These are phyloP conservation scores for Tephrocybe sp. DNA, from an alignment of 768 basidiomycete genomes.

Conservation along the genomic window DNA sequence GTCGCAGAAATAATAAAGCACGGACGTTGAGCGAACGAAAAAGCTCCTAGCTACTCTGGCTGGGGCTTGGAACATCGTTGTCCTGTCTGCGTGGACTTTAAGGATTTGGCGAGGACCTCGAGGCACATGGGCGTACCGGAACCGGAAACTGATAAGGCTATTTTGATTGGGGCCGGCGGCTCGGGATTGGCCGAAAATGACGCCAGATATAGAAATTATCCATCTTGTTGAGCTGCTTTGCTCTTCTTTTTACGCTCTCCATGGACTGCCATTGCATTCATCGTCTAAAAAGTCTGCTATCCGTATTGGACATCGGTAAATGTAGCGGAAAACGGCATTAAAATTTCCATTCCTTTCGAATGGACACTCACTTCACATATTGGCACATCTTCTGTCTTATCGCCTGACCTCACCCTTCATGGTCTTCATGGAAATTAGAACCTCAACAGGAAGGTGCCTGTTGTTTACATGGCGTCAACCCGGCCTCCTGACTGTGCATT, in stretches of 20 bases:
- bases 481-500: neutral
- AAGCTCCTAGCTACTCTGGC: slow-evolving; percentile 1
- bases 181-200: too few relatives aligned
- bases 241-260: too few relatives aligned
- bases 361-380: too few relatives aligned
- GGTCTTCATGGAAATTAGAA: neutral
- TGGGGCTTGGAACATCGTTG: slow-evolving; percentile 6
- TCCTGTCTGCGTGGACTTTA: neutral
- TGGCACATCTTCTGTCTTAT: too few relatives aligned
- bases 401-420: neutral
- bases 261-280: too few relatives aligned
- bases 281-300: too few relatives aligned
- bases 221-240: too few relatives aligned
- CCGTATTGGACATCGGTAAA: too few relatives aligned
- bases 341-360: too few relatives aligned
- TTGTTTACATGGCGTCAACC: neutral
- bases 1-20: neutral
- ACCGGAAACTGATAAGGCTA: neutral
- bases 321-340: too few relatives aligned
- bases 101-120: neutral
- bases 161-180: too few relatives aligned
- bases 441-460: slow-evolving; percentile 5
- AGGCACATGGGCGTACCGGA: neutral
- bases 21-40: slow-evolving; percentile 3
- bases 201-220: too few relatives aligned